Base-by-base conservation (phyloP, 495 filamentous ascomycete species). In the Cercophora newfieldiana region DNA sequence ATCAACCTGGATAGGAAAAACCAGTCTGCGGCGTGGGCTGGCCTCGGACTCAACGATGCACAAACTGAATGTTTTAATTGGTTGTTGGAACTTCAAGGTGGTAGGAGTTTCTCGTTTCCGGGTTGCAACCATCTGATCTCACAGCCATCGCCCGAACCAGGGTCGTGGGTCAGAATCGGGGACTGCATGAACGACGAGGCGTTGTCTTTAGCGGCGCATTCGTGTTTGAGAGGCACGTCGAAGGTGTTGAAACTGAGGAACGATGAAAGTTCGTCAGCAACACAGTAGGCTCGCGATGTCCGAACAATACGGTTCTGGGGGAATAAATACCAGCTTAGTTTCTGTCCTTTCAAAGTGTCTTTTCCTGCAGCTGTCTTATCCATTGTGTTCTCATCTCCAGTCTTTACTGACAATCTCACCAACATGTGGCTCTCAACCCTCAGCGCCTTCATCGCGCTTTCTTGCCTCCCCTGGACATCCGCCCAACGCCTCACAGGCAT, bases 401-500 rank as follows among this genome's bases (percentile, higher is more conserved):
- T 44, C 37, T 14, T 44, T 44, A 44, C 37, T 44, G 37, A 44
- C 18, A 5, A 2, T 44, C 2, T 44, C 10, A 14, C 37, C 37
- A 44, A 6, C 2, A 53, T 53, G 50, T 26, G 50, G 50, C 6
- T 53, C 5, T 53, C 50, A 53, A 8, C 10, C 12, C 24, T 26
- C 50, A 22, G 50, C 24, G 50, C 24, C 22, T 7, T 53, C 12
- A n/a, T 53, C 5, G 50, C 50, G 19, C 21, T 53, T 22, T 22
- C 50, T 3, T 22, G 16, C 14, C 10, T 53, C 50, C 50, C 50
- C 24, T 53, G 50, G 50, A 19, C n/a, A 2, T 14, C 8, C 8
- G 54, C 54, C 21, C 54, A 57, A 26, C 48, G 29, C 22, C 67
- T 78, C 12, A 61, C 63, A 4, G 74, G 75, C 1, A 60, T 74